These are phyloP conservation scores for Fagus crenata DNA, from an alignment of 306 rosid species.

Conservation along the genomic window DNA sequence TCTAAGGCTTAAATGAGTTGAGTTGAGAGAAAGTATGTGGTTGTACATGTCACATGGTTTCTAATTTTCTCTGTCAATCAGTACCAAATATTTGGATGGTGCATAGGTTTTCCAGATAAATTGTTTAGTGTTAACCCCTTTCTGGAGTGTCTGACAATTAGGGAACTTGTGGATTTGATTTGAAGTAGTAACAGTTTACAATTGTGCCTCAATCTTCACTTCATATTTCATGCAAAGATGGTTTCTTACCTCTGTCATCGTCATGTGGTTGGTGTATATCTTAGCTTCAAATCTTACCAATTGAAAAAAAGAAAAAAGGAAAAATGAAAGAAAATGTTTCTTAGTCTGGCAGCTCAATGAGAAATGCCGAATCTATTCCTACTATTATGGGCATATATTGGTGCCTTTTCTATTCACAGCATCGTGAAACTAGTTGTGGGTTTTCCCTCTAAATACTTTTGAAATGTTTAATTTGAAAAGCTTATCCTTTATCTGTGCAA, in stretches of 20 bases:
- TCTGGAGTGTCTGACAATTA: background rate
- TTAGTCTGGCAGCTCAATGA: background rate
- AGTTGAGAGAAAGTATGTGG: background rate
- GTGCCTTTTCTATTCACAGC: background rate
- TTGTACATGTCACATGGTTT: background rate
- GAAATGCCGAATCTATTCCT: background rate
- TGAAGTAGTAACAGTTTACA: background rate
- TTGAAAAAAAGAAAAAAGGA: background rate
- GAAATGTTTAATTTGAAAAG: background rate
- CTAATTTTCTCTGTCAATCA: background rate
- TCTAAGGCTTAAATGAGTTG: background rate
- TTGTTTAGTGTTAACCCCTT: background rate
- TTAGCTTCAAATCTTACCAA: conserved; percentile 1
- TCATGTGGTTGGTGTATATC: background rate
- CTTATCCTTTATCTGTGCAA: background rate
- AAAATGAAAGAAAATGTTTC: background rate
- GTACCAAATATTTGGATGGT: background rate
- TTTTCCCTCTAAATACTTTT: background rate
- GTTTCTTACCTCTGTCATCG: too few relatives aligned
- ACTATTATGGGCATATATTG: background rate
- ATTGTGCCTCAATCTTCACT: background rate
- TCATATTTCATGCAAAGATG: background rate
- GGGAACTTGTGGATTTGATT: conserved; percentile 4
- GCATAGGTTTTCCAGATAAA: background rate
- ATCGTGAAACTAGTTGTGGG: background rate